phyloP scores from a whole-genome alignment of 306 rosid species.

The Lagenaria siceraria region DNA sequence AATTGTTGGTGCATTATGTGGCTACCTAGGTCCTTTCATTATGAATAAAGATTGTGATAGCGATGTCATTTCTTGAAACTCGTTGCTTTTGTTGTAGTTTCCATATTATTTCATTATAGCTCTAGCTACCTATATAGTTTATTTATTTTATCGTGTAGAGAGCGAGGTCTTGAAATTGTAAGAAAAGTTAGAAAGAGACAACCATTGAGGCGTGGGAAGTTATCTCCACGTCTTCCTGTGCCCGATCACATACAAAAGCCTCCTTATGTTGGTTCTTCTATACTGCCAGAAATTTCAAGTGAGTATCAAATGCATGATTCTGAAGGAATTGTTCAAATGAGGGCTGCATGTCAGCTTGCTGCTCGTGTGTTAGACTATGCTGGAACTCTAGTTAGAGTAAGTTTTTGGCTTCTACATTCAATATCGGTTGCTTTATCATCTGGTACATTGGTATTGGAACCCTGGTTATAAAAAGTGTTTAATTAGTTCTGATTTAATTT shows the following conservation, averaged over 20 bases:
- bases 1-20: neutral
- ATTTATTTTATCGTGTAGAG: slow-evolving; percentile 33
- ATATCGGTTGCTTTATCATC: neutral
- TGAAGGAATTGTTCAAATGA: slow-evolving; percentile 63
- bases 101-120: neutral
- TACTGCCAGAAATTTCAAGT: slow-evolving; percentile 61
- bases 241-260: slow-evolving; percentile 81
- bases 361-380: slow-evolving; percentile 79
- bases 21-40: neutral
- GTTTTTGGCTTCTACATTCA: slow-evolving; percentile 16
- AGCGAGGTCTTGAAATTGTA: slow-evolving; percentile 38
- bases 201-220: slow-evolving; percentile 66
- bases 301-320: slow-evolving; percentile 67
- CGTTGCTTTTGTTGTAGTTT: neutral
- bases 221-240: slow-evolving; percentile 64
- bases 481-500: neutral
- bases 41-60: neutral
- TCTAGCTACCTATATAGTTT: neutral
- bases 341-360: slow-evolving; percentile 89
- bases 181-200: slow-evolving; percentile 34
- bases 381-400: slow-evolving; percentile 83
- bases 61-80: neutral
- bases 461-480: neutral
- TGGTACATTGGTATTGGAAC: neutral
- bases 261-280: slow-evolving; percentile 61